Evolutionary conservation across 371 early-diverging fungal genomes (phyloP), one percentile per base, ranked within the genome.

Genomic region (Blyttiomyces sp.): DNA sequence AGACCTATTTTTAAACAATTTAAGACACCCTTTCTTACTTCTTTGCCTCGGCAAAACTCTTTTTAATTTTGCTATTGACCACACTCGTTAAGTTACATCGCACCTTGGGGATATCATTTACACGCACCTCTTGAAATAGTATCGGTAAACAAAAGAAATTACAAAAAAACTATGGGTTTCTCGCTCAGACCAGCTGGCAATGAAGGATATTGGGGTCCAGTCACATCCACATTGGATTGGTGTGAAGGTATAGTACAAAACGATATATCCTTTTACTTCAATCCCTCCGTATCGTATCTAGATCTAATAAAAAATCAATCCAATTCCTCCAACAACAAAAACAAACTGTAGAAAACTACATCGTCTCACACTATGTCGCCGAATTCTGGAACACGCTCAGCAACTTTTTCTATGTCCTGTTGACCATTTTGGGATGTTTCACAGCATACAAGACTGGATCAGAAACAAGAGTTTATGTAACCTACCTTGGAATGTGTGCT

Each of bases 341-440:
- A 48, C 34, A 30, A n/a, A n/a, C n/a, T n/a, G n/a, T 30, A 73
- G 81, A 83, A 61, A 83, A 85, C 73, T 85, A 87, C 52, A 72
- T 71, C 44, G 69, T 75, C 17, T 64, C 71, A 54, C 57, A 61
- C 36, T 87, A 83, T 67, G 68, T 90, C 52, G 88, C 89, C 56
- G 90, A 91, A 68, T 87, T 83, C 52, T 85, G 85, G 68, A 91
- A 91, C 68, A 83, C 89, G 19, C 61, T 73, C 19, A 83, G 86
- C 23, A 91, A 89, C 62, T 48, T 86, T 21, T 70, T 68, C 32
- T 87, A 83, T 58, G 69, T 82, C 35, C 39, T 71, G 9, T 69
- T 82, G 51, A 76, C 80, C 0, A 21, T 78, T 17, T 72, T 77
- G 36, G 88, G 87, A 27, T 26, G 45, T 24, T 11, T 19, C 28